phyloP scores from a whole-genome alignment of 2,329 filamentous ascomycete genomes.

The Neofusicoccum parvum region DNA sequence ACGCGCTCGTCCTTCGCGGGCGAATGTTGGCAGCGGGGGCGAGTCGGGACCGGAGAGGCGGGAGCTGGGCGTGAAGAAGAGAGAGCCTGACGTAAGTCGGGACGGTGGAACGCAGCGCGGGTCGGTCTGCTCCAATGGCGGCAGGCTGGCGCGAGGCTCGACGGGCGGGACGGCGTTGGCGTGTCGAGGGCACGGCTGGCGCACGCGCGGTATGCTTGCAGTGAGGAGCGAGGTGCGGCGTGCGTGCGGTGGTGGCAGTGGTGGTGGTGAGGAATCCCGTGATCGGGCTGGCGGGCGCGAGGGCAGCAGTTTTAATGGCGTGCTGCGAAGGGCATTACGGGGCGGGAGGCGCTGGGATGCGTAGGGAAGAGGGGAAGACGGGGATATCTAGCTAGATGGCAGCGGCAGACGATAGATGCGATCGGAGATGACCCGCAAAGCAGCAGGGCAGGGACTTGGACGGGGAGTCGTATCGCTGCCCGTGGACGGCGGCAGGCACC shows the following conservation, averaged over 20 bases:
- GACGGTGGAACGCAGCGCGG: slow-evolving; percentile 3
- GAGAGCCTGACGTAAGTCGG: slow-evolving; percentile 12
- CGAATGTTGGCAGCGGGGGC: not conserved
- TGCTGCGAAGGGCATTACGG: slow-evolving; percentile 13
- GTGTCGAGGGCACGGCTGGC: not conserved
- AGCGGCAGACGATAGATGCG: slow-evolving; percentile 29
- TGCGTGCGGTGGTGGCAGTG: not conserved
- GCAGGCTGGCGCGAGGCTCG: not conserved
- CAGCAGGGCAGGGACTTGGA: slow-evolving; percentile 19
- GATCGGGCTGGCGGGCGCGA: slow-evolving; percentile 1
- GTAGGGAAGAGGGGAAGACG: slow-evolving; percentile 23
- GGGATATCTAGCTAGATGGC: slow-evolving; percentile 28
- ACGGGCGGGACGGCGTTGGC: not conserved
- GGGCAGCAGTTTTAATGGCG: slow-evolving; percentile 20
- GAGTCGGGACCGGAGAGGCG: not conserved
- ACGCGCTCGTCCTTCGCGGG: slow-evolving; percentile 1
- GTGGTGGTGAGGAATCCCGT: slow-evolving; percentile 5
- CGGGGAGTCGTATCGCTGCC: slow-evolving; percentile 13
- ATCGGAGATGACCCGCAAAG: slow-evolving; percentile 40
- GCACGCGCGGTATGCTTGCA: too few relatives aligned
- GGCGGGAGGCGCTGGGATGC: slow-evolving; percentile 8
- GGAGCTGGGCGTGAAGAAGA: not conserved
- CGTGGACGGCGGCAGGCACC: slow-evolving; percentile 18
- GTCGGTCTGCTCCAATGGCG: slow-evolving; percentile 9
- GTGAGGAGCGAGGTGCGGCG: not conserved